phyloP scores from a whole-genome alignment of 345 rosid species.

The Clarkia xantiana region DNA sequence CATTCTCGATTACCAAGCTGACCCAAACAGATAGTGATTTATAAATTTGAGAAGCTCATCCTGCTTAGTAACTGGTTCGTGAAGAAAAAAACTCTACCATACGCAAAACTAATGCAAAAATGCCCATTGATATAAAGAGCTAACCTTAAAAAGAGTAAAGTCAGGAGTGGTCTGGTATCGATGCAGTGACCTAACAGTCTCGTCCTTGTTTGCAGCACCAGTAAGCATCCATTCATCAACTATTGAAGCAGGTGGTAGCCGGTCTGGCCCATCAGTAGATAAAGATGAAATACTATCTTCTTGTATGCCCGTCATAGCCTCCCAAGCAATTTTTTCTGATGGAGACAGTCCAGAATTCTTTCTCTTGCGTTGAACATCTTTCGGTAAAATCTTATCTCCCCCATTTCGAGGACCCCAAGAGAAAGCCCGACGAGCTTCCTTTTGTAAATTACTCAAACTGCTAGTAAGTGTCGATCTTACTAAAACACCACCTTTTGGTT shows the following conservation, averaged over 20 bases:
- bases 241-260: constrained; percentile 75
- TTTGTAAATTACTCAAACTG: constrained; percentile 84
- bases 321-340: constrained; percentile 88
- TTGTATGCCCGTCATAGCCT: constrained; percentile 90
- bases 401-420: constrained; percentile 90
- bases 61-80: too few relatives aligned
- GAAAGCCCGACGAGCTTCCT: constrained; percentile 92
- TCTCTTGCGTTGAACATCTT: constrained; percentile 77
- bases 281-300: constrained; percentile 54
- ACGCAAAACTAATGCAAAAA: too few relatives aligned
- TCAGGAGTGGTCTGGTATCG: constrained; percentile 91
- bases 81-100: too few relatives aligned
- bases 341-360: constrained; percentile 71
- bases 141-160: constrained; percentile 81
- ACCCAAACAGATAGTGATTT: too few relatives aligned
- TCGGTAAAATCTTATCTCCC: constrained; percentile 55
- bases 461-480: constrained; percentile 56
- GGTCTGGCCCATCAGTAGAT: constrained; percentile 66
- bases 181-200: constrained; percentile 68
- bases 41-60: too few relatives aligned
- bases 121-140: constrained; percentile 4
- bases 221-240: constrained; percentile 95
- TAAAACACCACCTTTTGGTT: constrained; percentile 40
- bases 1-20: too few relatives aligned
- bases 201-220: constrained; percentile 68